Evolutionary conservation across 2,329 filamentous ascomycete genomes (phyloP).

Genomic region (Ophiostoma piceae): DNA sequence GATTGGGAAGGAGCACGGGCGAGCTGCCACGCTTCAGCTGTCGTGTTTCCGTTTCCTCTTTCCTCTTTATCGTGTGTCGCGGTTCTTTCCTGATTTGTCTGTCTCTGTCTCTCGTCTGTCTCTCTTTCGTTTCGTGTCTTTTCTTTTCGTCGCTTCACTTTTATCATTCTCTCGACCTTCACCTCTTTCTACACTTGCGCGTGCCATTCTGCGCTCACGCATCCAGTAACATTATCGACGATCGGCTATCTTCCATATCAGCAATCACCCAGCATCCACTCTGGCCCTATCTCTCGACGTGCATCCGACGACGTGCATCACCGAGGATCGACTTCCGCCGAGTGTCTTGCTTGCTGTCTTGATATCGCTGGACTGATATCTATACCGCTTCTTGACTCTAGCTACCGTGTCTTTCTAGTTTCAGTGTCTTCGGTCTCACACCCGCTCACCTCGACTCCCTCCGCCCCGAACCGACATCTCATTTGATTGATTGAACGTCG

Average conservation of each 20-base stretch:
- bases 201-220: background rate
- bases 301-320: conserved; percentile 6
- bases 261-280: conserved; percentile 4
- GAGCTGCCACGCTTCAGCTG: background rate
- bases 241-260: conserved; percentile 9
- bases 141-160: background rate
- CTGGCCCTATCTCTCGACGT: conserved; percentile 6
- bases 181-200: background rate
- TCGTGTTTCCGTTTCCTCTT: background rate
- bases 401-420: background rate
- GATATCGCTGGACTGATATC: background rate
- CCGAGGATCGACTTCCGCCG: background rate
- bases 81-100: background rate
- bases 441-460: background rate
- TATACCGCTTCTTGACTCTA: background rate
- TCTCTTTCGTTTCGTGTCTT: background rate
- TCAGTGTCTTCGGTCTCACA: background rate
- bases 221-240: background rate
- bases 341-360: background rate
- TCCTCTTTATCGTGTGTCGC: background rate
- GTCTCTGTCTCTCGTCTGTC: background rate
- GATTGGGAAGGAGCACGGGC: background rate
- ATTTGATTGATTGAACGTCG: conserved; percentile 11
- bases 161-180: background rate
- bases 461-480: background rate